A percentile compares a stretch with the other conserved stretches of the same genome.
phyloP scores from a whole-genome alignment of 306 rosid genomes.

The Dalbergia cultrata region DNA sequence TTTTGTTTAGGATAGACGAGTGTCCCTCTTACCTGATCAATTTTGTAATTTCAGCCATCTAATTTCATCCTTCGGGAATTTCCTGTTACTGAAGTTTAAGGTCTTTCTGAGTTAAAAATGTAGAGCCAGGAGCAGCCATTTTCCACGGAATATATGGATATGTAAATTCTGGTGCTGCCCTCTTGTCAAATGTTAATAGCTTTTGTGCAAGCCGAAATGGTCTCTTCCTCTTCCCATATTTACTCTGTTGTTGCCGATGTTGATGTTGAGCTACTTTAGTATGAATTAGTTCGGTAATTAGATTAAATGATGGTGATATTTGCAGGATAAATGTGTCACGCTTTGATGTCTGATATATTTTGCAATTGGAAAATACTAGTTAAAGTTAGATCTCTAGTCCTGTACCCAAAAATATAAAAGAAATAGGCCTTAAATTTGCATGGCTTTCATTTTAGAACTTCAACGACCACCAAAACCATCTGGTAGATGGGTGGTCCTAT shows the following conservation, averaged over 20 bases:
- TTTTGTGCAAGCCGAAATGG: conserved; percentile 51
- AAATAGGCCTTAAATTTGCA: too few species aligned
- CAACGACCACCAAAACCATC: too few species aligned
- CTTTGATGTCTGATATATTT: background rate
- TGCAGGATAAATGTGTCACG: background rate
- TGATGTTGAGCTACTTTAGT: background rate
- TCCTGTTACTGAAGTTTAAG: conserved; percentile 43
- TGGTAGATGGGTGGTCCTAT: too few species aligned
- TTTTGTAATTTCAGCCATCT: conserved; percentile 75
- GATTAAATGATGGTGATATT: background rate
- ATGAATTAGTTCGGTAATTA: background rate
- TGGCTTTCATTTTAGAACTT: too few species aligned
- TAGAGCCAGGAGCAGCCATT: conserved; percentile 56
- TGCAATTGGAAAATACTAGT: too few species aligned
- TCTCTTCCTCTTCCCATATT: conserved; percentile 15
- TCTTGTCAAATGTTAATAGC: conserved; percentile 51
- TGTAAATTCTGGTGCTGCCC: conserved; percentile 52
- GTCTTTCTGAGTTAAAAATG: conserved; percentile 48
- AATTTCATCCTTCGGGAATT: conserved; percentile 53
- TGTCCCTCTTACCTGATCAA: conserved; percentile 63
- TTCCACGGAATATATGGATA: conserved; percentile 43
- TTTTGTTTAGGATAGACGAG: conserved; percentile 59
- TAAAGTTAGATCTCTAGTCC: too few species aligned
- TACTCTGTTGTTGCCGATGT: background rate
- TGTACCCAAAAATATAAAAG: too few species aligned